Conservation (phyloP, 2,329 filamentous ascomycete genomes). For the Sporothrix luriei region DNA sequence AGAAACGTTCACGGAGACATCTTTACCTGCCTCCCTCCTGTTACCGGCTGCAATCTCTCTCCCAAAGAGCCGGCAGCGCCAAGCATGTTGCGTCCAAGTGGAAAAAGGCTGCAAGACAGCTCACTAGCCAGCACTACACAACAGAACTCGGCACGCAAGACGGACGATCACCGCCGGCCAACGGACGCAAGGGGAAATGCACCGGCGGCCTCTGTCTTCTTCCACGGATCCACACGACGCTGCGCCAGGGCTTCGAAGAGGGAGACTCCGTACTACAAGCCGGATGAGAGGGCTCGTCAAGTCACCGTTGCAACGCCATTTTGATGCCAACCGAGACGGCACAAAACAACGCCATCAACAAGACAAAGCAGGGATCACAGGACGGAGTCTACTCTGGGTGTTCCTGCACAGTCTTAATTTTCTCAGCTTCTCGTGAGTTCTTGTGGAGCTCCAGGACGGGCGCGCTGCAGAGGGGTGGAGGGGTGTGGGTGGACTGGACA, state of each 20-base stretch:
- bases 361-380: constrained; percentile 1
- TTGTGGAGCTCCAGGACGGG: constrained; percentile 24
- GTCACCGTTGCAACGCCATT: constrained; percentile 8
- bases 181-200: constrained; percentile 18
- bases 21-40: background rate
- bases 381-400: background rate
- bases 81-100: constrained; percentile 6
- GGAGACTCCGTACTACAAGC: background rate
- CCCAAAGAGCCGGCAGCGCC: constrained; percentile 16
- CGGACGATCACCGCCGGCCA: constrained; percentile 16
- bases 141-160: background rate
- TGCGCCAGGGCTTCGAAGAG: background rate
- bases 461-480: constrained; percentile 24
- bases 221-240: background rate
- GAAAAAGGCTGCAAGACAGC: background rate
- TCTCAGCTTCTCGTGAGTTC: background rate
- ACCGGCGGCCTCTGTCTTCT: constrained; percentile 6
- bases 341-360: background rate
- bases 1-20: background rate
- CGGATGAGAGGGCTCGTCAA: background rate
- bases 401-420: background rate
- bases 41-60: constrained; percentile 12
- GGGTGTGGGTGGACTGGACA: constrained; percentile 25
- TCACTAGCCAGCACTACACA: constrained; percentile 8
- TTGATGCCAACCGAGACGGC: background rate